Conservation (phyloP, 2,329 filamentous ascomycete species). For the Fusarium staphyleae region DNA sequence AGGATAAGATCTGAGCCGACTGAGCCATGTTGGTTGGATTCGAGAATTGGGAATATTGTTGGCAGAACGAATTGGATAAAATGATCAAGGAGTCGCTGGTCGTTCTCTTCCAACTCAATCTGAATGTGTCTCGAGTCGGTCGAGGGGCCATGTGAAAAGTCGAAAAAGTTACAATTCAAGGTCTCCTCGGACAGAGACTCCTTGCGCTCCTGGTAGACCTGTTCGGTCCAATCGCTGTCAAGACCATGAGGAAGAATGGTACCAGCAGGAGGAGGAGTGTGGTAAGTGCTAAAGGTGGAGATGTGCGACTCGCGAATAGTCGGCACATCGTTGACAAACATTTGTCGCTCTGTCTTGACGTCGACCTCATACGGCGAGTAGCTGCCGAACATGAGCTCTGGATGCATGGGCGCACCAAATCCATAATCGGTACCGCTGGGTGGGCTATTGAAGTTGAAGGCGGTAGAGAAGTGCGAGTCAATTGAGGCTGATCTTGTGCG, state of each 20-base stretch:
- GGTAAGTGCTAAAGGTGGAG: constrained; percentile 92
- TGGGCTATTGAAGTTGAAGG: constrained; percentile 75
- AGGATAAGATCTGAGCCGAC: constrained; percentile 83
- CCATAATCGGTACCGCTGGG: constrained; percentile 63
- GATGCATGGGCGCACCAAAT: constrained; percentile 69
- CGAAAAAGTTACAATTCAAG: constrained; percentile 81
- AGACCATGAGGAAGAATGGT: constrained; percentile 68
- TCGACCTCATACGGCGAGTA: constrained; percentile 90
- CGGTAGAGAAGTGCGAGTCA: constrained; percentile 77
- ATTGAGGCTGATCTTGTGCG: constrained; percentile 79
- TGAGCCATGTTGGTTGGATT: constrained; percentile 86
- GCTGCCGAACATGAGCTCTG: constrained; percentile 64
- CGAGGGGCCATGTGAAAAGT: constrained; percentile 74
- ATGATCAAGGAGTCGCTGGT: constrained; percentile 86
- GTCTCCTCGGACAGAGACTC: constrained; percentile 73
- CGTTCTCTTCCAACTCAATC: constrained; percentile 85
- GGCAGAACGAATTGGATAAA: constrained; percentile 89
- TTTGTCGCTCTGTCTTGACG: constrained; percentile 93
- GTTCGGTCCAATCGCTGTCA: constrained; percentile 67
- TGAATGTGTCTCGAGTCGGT: constrained; percentile 71
- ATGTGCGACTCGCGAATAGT: constrained; percentile 85
- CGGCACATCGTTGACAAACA: constrained; percentile 90
- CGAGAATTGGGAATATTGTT: constrained; percentile 89
- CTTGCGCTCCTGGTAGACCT: constrained; percentile 51
- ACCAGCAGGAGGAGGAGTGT: constrained; percentile 76